Base-by-base conservation (phyloP, 2,329 filamentous ascomycete species). In the Colletotrichum gloeosporioides region DNA sequence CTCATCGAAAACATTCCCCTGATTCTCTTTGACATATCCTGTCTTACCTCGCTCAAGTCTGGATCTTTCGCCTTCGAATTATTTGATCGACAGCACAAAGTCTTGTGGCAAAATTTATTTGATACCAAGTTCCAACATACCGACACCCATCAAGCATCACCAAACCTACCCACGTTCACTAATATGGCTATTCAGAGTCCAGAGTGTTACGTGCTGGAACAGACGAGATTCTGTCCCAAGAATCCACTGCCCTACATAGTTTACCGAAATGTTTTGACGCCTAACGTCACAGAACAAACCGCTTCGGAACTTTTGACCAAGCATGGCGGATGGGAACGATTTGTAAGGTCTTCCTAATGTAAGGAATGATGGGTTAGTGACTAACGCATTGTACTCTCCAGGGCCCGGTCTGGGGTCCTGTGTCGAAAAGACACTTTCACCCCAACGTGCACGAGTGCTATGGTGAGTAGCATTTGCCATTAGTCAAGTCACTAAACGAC, bases 41-140 rank as follows among this genome's bases (percentile, higher is more conserved):
- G 18, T n/a, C 18, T 10, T 6, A 44, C 39, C 16, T 44, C 18
- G 0, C 18, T 8, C n/a, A 2, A 1, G 10, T 22, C 44, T 49
- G n/a, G 0, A 2, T 22, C 44, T 22, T 4, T 49, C 0, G 0
- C 10, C 10, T 12, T 49, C 44, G 2, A 49, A 22, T 3, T 0
- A 49, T 8, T 6, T 49, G 44, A 13, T 3, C 44, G 1, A 12
- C 6, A 49, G 10, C 6, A 49, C 44, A 13, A 49, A 4, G 5
- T 8, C 0, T n/a, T n/a, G 12, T 6, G 9, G 9, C 9, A 9
- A 49, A 18, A 49, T 49, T n/a, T 5, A 49, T 5, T 49, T n/a
- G 10, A 49, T 0, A 6, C n/a, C 18, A 15, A 44, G 22, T 12
- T 2, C n/a, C 44, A 22, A 6, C 1, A 22, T 13, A 49, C 22